These are phyloP conservation scores for Metrosideros polymorpha DNA, from an alignment of 441 rosid genomes.

Conservation along the genomic window DNA sequence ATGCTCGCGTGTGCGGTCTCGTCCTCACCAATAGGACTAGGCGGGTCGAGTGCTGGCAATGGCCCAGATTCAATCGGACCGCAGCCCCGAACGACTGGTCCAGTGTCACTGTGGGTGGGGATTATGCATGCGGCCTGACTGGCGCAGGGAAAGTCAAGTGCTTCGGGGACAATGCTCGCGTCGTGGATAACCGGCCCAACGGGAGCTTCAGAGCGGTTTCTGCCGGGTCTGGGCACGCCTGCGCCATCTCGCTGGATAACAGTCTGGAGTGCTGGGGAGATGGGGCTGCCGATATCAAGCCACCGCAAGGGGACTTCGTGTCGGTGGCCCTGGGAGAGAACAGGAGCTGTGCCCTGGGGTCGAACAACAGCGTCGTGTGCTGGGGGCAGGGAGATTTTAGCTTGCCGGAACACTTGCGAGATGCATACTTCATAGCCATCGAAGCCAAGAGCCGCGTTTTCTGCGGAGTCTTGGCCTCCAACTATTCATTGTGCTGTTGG, in stretches of 20 bases:
- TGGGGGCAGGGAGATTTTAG: slow-evolving; percentile 3
- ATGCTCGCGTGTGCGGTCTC: slow-evolving; percentile 2
- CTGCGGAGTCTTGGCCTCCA: neutral
- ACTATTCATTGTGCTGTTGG: slow-evolving; percentile 4
- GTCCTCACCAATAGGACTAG: neutral
- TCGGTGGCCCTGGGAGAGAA: slow-evolving; percentile 9
- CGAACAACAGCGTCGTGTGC: neutral
- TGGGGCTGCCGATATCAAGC: rapidly evolving
- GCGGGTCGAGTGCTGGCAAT: slow-evolving; percentile 6
- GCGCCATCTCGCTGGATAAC: neutral
- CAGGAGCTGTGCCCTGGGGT: neutral
- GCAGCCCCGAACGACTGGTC: neutral
- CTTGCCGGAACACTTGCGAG: neutral
- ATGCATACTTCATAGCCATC: neutral
- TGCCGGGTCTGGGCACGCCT: slow-evolving; percentile 6
- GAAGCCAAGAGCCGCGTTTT: neutral
- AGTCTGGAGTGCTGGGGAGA: slow-evolving; percentile 7
- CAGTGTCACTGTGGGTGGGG: slow-evolving; percentile 3
- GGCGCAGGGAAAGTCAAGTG: neutral
- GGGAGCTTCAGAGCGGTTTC: neutral
- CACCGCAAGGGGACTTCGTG: neutral
- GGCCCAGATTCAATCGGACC: neutral
- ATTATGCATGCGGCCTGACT: slow-evolving; percentile 1
- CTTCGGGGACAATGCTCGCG: neutral
- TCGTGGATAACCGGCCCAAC: rapidly evolving